phyloP scores from a whole-genome alignment of 2,329 filamentous ascomycete genomes.

The Diaporthe helianthi region DNA sequence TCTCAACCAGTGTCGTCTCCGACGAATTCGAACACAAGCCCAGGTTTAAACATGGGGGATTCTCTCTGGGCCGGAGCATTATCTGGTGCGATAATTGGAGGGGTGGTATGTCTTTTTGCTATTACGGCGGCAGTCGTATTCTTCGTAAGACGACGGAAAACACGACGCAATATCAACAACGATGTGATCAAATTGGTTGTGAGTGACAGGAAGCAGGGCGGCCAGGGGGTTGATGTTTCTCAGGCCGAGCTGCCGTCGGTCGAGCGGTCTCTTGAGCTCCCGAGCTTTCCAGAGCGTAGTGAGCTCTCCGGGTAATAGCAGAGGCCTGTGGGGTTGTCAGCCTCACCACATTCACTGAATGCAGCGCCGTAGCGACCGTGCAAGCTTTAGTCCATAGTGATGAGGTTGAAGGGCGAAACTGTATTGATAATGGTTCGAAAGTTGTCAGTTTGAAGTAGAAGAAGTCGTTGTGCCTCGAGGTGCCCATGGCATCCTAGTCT shows the following conservation, averaged over 20 bases:
- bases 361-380: no score
- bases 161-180: not conserved
- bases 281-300: not conserved
- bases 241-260: not conserved
- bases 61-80: not conserved
- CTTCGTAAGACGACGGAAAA: not conserved
- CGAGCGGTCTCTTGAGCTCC: not conserved
- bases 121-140: not conserved
- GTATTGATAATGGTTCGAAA: no score
- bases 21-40: not conserved
- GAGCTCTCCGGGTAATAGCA: not conserved
- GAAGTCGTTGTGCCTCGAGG: no score
- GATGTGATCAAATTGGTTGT: not conserved
- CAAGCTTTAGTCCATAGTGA: not conserved
- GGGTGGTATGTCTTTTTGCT: not conserved
- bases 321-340: not conserved
- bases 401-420: no score
- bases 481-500: no score
- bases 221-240: not conserved
- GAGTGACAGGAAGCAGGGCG: not conserved
- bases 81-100: not conserved
- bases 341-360: not conserved
- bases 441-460: no score
- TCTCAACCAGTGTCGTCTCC: not conserved
- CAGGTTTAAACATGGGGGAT: not conserved